Base-by-base conservation (phyloP, 192 early-diverging fungal species). In the Hyaloraphidium curvatum region DNA sequence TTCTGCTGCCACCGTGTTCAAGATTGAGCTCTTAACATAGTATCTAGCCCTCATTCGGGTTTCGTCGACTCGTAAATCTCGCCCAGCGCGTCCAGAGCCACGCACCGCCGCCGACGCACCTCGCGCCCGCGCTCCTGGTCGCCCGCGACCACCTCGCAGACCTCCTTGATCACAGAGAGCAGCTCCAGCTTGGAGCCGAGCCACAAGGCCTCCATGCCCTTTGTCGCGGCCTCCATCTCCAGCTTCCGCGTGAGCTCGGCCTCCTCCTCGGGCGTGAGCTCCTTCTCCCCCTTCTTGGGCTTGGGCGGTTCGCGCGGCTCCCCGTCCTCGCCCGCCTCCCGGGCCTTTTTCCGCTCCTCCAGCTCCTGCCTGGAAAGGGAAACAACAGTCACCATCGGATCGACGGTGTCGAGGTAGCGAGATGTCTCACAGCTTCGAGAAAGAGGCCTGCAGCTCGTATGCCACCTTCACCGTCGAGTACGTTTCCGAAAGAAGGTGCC, bases 121-220 rank as follows among this genome's bases (percentile, higher is more conserved):
- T 76, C 67, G 62, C 76, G 78, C 40, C 67, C 51, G 3, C 67
- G 71, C 30, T 39, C 59, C 28, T 74, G 66, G 60, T 93, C 89
- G 37, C 76, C 69, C 50, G 95, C 66, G 22, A 87, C 78, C 7
- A 60, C 53, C 56, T 91, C 91, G 67, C 95, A 98, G 2, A 92
- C 91, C 56, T 91, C 86, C 40, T 89, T 72, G 51, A 95, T 62
- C 9, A 93, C 87, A 57, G 75, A 76, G 62, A 96, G 89, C 39
- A 98, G 89, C 59, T 98, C 95, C 55, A 98, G 63, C 58, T 92
- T 91, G 43, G 81, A 84, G 21, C 86, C 87, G 65, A 83, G 75
- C 91, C 91, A 96, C 50, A 95, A 73, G 3, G 88, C 87, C 55
- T 87, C 74, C 51, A 98, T 62, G 9, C 86, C 94, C 72, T 87